Evolutionary conservation across 1,284 basidiomycete species (phyloP).

Genomic region (Meripilus lineatus): DNA sequence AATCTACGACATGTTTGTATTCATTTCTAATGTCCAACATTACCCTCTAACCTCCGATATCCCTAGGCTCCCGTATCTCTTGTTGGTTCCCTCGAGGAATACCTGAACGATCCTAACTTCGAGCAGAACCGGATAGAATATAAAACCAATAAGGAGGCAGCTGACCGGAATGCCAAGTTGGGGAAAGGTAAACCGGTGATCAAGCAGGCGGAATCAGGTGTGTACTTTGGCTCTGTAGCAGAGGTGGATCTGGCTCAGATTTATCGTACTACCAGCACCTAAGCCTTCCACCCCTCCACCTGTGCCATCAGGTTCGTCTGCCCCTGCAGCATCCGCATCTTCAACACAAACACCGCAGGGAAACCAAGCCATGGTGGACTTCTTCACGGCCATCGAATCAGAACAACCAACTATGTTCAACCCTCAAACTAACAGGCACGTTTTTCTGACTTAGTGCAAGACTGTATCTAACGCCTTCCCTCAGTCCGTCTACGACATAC

Average conservation of each 20-base stretch:
- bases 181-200: conserved; percentile 21
- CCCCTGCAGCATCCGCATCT: conserved; percentile 18
- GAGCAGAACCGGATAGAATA: conserved; percentile 90
- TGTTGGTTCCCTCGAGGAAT: conserved; percentile 92
- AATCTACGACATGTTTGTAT: conserved; percentile 84
- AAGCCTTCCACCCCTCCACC: conserved; percentile 15
- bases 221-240: no score
- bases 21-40: neutral
- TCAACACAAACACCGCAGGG: conserved; percentile 18
- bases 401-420: conserved; percentile 76
- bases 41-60: neutral
- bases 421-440: conserved; percentile 52
- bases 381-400: conserved; percentile 89
- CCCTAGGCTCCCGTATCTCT: conserved; percentile 89
- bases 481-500: conserved; percentile 48
- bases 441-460: conserved; percentile 3
- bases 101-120: conserved; percentile 92
- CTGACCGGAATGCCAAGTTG: conserved; percentile 47
- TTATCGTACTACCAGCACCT: conserved; percentile 16
- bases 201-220: conserved; percentile 25
- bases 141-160: conserved; percentile 77
- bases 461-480: neutral
- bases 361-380: conserved; percentile 63
- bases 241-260: conserved; percentile 6
- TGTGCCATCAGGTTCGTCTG: conserved; percentile 15